Evolutionary conservation across 202 grass and related monocot species (phyloP).

Genomic region (Dendrocalamus latiflorus): DNA sequence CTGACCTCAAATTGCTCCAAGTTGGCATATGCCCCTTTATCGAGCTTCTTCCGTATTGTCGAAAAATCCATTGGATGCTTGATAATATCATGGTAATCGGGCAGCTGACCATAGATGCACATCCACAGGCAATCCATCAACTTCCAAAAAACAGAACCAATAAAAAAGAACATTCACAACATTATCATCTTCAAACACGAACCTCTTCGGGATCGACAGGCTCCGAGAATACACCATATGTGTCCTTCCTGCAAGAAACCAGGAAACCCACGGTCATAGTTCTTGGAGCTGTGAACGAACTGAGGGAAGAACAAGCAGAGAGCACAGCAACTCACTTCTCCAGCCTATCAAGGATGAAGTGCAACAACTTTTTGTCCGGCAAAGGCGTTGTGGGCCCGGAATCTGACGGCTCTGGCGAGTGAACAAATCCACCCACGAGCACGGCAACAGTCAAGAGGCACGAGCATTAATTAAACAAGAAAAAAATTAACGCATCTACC

Average conservation of each 20-base stretch:
- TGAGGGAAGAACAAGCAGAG: too few relatives aligned
- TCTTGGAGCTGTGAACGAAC: not conserved
- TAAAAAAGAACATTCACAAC: conserved; percentile 1
- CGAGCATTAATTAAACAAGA: conserved; percentile 47
- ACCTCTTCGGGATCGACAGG: conserved; percentile 85
- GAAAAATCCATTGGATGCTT: conserved; percentile 91
- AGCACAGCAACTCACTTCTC: too few relatives aligned
- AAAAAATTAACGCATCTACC: conserved; percentile 27
- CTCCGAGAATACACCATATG: conserved; percentile 72
- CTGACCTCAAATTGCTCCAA: conserved; percentile 95
- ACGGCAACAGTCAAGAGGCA: conserved; percentile 30
- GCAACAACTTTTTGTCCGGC: too few relatives aligned
- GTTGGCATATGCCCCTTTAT: conserved; percentile 47
- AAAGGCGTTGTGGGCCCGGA: too few relatives aligned
- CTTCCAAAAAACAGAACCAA: not conserved
- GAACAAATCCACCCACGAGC: too few relatives aligned
- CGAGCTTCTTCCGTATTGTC: conserved; percentile 71
- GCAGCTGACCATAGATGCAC: conserved; percentile 51
- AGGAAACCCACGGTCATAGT: not conserved
- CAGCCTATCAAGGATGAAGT: too few relatives aligned
- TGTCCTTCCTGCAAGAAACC: conserved; percentile 73
- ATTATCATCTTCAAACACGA: conserved; percentile 1
- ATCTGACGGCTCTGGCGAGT: too few relatives aligned
- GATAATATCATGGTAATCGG: conserved; percentile 90
- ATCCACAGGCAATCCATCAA: conserved; percentile 32